Conservation (phyloP, 148 eudicot species). For the Heliosperma pusillum region DNA sequence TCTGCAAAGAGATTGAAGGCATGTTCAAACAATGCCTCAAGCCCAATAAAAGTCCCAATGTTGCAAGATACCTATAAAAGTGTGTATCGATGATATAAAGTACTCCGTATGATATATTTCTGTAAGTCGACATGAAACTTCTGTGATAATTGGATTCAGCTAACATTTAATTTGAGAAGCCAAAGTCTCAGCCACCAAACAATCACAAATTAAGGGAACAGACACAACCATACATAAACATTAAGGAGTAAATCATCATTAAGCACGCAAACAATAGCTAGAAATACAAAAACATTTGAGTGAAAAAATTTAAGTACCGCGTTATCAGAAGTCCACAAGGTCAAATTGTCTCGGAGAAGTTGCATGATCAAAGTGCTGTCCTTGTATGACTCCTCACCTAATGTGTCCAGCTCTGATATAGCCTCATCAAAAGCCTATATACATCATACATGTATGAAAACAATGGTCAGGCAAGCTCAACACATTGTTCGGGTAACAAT, state of each 20-base stretch:
- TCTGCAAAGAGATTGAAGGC: background rate
- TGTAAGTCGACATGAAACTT: too few species aligned
- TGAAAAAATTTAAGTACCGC: slow-evolving; percentile 30
- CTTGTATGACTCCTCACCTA: slow-evolving; percentile 81
- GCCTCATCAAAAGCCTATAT: slow-evolving; percentile 71
- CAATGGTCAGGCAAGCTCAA: background rate
- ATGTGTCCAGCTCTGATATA: slow-evolving; percentile 70
- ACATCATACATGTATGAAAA: background rate
- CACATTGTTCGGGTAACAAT: too few species aligned
- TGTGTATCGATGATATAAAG: background rate
- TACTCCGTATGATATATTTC: too few species aligned
- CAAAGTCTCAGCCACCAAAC: background rate
- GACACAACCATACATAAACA: background rate
- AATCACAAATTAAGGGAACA: background rate
- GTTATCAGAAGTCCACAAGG: slow-evolving; percentile 77
- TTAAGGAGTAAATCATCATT: background rate
- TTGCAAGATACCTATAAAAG: background rate
- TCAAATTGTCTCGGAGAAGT: slow-evolving; percentile 73
- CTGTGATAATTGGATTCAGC: too few species aligned
- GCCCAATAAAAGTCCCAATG: background rate
- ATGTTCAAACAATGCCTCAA: background rate
- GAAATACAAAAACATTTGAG: background rate
- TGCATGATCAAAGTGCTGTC: slow-evolving; percentile 89
- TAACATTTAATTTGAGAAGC: background rate
- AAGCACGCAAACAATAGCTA: background rate